Conservation (phyloP, 352 stramenopile species). For the Phytophthora lateralis region DNA sequence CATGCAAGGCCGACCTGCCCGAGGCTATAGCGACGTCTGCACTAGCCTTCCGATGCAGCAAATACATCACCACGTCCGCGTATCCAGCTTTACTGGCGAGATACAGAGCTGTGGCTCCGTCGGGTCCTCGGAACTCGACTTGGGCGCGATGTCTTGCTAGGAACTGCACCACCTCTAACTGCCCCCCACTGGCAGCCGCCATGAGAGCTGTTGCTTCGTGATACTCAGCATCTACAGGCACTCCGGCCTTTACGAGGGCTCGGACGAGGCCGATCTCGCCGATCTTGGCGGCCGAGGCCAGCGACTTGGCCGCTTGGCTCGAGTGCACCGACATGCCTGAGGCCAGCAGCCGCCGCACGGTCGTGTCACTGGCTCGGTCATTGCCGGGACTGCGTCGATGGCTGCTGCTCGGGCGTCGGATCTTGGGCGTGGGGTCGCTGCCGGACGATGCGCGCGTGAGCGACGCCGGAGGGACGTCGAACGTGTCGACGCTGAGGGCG, state of each 20-base stretch:
- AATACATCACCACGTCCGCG: constrained; percentile 16
- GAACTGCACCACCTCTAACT: constrained; percentile 72
- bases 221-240: constrained; percentile 25
- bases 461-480: background rate
- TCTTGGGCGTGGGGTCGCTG: constrained; percentile 8
- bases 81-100: constrained; percentile 20
- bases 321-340: constrained; percentile 30
- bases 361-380: constrained; percentile 24
- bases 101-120: constrained; percentile 29
- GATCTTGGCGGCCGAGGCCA: constrained; percentile 24
- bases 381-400: constrained; percentile 5
- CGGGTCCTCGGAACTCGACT: constrained; percentile 23
- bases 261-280: constrained; percentile 23
- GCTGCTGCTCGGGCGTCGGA: constrained; percentile 4
- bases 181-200: constrained; percentile 87
- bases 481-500: constrained; percentile 5
- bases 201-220: constrained; percentile 90
- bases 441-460: constrained; percentile 7
- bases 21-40: constrained; percentile 20
- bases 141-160: constrained; percentile 53
- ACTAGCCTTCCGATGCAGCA: constrained; percentile 19
- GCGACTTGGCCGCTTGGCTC: constrained; percentile 17
- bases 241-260: constrained; percentile 27
- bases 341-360: constrained; percentile 15
- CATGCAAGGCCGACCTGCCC: constrained; percentile 23